These are phyloP conservation scores for Thinopyrum elongatum DNA, from an alignment of 176 grass and related monocot species.

Conservation along the genomic window DNA sequence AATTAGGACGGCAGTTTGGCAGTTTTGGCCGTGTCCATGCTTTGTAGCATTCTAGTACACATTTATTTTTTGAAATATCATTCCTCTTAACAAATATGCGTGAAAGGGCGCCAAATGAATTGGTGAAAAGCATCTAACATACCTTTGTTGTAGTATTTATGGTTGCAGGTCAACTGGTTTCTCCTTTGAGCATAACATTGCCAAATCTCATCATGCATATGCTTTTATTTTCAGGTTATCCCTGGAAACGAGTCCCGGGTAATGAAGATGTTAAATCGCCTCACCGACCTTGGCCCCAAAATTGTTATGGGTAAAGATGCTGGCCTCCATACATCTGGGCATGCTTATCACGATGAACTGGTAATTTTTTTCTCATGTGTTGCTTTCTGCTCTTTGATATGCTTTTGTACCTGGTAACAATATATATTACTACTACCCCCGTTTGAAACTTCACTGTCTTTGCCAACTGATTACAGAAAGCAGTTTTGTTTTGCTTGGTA, in stretches of 20 bases:
- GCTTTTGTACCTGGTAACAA: not conserved
- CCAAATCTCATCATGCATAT: conserved; percentile 25
- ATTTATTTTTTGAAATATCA: not conserved
- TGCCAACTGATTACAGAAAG: not conserved
- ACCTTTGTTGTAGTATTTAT: not conserved
- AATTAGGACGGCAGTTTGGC: too few species aligned
- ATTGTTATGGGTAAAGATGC: conserved; percentile 97
- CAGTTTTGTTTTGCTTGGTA: not conserved
- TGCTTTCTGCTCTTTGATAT: conserved; percentile 23
- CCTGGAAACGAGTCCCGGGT: conserved; percentile 96
- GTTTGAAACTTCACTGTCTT: not conserved
- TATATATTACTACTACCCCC: conserved; percentile 11
- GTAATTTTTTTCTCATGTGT: conserved; percentile 40
- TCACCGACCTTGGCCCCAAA: conserved; percentile 85
- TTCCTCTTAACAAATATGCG: not conserved
- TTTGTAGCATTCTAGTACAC: not conserved
- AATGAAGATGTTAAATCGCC: conserved; percentile 98
- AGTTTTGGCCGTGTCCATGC: too few species aligned
- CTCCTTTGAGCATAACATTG: conserved; percentile 11
- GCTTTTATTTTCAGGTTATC: conserved; percentile 66
- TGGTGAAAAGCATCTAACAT: not conserved
- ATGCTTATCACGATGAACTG: conserved; percentile 90
- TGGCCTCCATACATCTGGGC: conserved; percentile 88
- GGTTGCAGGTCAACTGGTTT: not conserved
- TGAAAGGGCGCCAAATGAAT: not conserved